Evolutionary conservation across 495 filamentous ascomycete species (phyloP), one percentile per base, ranked within the genome.

Genomic region (Lichina pygmaea): DNA sequence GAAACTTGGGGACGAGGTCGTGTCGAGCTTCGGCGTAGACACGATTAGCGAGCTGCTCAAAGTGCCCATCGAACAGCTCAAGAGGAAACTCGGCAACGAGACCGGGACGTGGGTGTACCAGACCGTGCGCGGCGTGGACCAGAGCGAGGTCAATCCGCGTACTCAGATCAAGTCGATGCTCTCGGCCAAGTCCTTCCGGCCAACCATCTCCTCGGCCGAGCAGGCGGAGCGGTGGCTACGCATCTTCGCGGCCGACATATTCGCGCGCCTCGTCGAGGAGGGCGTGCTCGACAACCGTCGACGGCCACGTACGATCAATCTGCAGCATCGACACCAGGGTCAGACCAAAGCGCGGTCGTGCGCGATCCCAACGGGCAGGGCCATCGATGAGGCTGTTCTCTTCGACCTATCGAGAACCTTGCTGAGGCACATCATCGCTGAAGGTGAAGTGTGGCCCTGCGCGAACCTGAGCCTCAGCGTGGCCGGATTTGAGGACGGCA

Each of bases 111-210:
- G 86, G 85, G 66, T 97, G 17, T 86, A 92, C 61, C 69, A 78
- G 45, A 75, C 77, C 15, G 75, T 94, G 40, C 75, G 91, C 0
- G 89, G 89, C 0, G 73, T 82, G 44, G 89, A 97, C 56, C 58
- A 61, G 38, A 91, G 77, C 54, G 84, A 93, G 60, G 84, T 95
- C 51, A 93, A 83, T 53, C 67, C 85, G 34, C 72, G 89, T 48
- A 93, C 84, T 10, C 79, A 85, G 53, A 92, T 93, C 57, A 94
- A 95, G 55, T 86, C 79, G 16, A 97, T 97, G 89, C 68, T 94
- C n/a, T 92, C 82, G 2, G 86, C 89, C 41, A 97, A 97, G 55
- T 89, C 84, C 0, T 97, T 97, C 51, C 70, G 84, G 6, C 89
- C 89, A 1, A 75, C 66, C 49, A 82, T 97, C 54, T 81, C 73